Evolutionary conservation across 768 basidiomycete species (phyloP), one percentile per base, ranked within the genome.

Genomic region (Lentinus brumalis): DNA sequence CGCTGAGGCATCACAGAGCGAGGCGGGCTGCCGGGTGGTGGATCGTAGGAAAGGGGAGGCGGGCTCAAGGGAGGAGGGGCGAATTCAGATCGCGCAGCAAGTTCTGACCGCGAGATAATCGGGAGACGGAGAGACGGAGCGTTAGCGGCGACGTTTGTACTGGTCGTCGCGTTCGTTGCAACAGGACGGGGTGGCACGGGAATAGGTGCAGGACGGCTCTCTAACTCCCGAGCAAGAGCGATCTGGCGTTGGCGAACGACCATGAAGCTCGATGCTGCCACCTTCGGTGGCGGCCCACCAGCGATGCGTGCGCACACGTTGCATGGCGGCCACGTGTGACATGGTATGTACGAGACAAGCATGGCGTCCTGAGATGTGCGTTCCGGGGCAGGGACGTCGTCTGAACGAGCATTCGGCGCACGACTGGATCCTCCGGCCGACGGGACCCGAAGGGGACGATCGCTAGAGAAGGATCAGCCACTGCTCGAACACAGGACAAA

Each of bases 311-410:
- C 53, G 40, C 53, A 55, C 29, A 55, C 53, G 8, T 18, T 41
- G 21, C 53, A 55, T 12, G 53, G 53, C 10, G 53, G 53, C 53
- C 53, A 55, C 38, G 53, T 55, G 53, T 55, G 53, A 12, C 53
- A 55, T 15, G 53, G 32, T 8, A 52, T 52, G 32, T 52, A 52
- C 31, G 31, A 39, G 32, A 49, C 29, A 49, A 49, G 29, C 21
- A 21, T 26, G 21, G 46, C 21, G 26, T 26, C 26, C 11, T 29
- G 21, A 49, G 35, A 18, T 26, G 12, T 49, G 46, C 8, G 18
- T 49, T 49, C 46, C 8, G 46, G 12, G 21, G 46, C 29, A 26
- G 21, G 46, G 14, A 26, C 46, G 6, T 49, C 46, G 21, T 49
- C 29, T 49, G 46, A 29, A 29, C 18, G 46, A 2, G 21, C 21